Base-by-base conservation (phyloP, 2,329 filamentous ascomycete species). In the Sporothrix mexicana region DNA sequence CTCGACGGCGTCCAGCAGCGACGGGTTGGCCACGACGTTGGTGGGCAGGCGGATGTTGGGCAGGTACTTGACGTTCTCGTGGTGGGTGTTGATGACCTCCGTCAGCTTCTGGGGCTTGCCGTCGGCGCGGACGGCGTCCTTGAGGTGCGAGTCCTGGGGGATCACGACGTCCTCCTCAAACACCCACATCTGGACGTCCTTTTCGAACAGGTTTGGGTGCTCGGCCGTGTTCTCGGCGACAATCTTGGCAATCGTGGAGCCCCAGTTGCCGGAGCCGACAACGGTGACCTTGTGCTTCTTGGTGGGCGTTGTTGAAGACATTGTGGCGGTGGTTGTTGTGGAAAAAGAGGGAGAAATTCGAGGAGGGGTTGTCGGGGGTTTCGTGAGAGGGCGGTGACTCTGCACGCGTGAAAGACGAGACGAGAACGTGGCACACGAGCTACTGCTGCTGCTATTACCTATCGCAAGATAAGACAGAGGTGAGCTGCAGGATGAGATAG, bases 51-150 rank as follows among this genome's bases (percentile, higher is more conserved):
- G 85, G 79, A 99, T 93, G 78, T 90, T 90, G n/a, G 95, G 94
- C 10, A 99, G 92, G 84, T 99, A 99, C 84, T 98, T 99, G 84
- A 97, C 88, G 83, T 99, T 99, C 85, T 99, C 96, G 84, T 98
- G 95, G 79, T 92, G 84, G 61, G 87, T 88, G 86, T 99, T 99
- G 88, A 99, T 97, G 77, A 99, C 83, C 69, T 89, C 82, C 8
- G 96, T 97, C 81, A 99, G 91, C 84, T 97, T 97, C 81, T 96
- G 93, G 2, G 92, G 89, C 75, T 89, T 86, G 75, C 89, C 87
- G 79, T 88, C 87, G 51, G 88, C 85, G 25, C 25, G 55, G 73
- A 86, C 83, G 23, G 87, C 79, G 78, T 92, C 87, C 85, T 94
- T 41, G 94, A 94, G 88, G 77, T 89, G 90, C 67, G 93, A 95